These are phyloP conservation scores for Babesia bigemina DNA, from an alignment of 169 alveolate genomes.

Conservation along the genomic window DNA sequence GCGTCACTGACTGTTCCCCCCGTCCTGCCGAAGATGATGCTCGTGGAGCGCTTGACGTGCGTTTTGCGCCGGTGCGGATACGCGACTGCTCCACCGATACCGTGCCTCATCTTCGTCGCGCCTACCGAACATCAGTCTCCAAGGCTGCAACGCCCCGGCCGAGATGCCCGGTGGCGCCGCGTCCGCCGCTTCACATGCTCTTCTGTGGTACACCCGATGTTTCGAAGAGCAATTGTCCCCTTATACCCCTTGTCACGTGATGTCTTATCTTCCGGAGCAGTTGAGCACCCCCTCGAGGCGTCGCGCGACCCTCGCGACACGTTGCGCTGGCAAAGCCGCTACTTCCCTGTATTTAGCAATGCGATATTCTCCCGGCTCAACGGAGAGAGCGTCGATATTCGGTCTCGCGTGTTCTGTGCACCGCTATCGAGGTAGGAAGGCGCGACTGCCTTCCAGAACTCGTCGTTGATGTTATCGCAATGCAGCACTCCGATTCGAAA, in stretches of 20 bases:
- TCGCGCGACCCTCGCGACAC: too few species aligned
- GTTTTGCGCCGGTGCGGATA: background rate
- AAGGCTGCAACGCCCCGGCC: background rate
- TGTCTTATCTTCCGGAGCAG: too few species aligned
- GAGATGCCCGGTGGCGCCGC: too few species aligned
- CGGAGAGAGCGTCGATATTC: slow-evolving; percentile 3
- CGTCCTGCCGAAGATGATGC: slow-evolving; percentile 8
- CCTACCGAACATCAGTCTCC: background rate
- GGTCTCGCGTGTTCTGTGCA: background rate
- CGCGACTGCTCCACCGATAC: background rate
- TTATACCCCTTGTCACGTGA: too few species aligned
- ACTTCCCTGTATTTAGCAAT: background rate
- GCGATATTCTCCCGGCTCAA: slow-evolving; percentile 13
- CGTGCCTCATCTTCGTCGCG: slow-evolving; percentile 6
- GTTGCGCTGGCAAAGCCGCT: background rate
- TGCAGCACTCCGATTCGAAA: slow-evolving; percentile 39
- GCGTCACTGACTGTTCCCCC: background rate
- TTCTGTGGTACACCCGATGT: too few species aligned
- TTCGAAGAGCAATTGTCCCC: too few species aligned
- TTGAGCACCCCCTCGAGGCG: too few species aligned
- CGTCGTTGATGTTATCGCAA: slow-evolving; percentile 55
- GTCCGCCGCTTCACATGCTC: background rate
- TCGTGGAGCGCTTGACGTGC: slow-evolving; percentile 12
- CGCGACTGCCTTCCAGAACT: slow-evolving; percentile 58
- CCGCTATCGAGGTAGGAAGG: slow-evolving; percentile 17